Evolutionary conservation across 2,329 filamentous ascomycete genomes (phyloP).

Genomic region (Chaetomiaceae sp.): DNA sequence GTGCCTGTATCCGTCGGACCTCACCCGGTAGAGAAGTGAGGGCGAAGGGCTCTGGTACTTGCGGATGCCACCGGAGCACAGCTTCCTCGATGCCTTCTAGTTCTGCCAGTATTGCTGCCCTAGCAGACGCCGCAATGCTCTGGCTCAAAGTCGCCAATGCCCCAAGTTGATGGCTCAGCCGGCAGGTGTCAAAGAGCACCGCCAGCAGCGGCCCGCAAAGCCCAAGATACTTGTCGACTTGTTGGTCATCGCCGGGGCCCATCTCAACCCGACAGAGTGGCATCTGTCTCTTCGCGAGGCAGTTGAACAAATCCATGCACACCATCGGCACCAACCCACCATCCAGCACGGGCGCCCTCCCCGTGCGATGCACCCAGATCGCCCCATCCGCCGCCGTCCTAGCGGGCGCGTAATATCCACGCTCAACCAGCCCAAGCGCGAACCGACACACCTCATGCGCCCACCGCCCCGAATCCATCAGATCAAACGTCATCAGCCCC

Average conservation of each 20-base stretch:
- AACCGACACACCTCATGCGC: background rate
- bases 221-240: background rate
- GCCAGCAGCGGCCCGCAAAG: background rate
- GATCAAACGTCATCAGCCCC: background rate
- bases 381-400: background rate
- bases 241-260: background rate
- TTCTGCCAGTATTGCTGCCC: background rate
- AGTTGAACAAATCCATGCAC: background rate
- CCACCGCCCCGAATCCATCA: background rate
- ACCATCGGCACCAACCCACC: background rate
- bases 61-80: background rate
- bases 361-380: background rate
- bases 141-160: background rate
- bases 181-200: background rate
- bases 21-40: background rate
- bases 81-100: background rate
- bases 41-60: background rate
- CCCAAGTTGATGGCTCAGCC: background rate
- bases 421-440: background rate
- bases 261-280: background rate
- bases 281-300: background rate
- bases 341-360: background rate
- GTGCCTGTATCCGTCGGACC: background rate
- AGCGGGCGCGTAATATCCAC: background rate
- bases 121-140: background rate